Base-by-base conservation (phyloP, 208 protist species). In the Acanthamoeba lenticulata region DNA sequence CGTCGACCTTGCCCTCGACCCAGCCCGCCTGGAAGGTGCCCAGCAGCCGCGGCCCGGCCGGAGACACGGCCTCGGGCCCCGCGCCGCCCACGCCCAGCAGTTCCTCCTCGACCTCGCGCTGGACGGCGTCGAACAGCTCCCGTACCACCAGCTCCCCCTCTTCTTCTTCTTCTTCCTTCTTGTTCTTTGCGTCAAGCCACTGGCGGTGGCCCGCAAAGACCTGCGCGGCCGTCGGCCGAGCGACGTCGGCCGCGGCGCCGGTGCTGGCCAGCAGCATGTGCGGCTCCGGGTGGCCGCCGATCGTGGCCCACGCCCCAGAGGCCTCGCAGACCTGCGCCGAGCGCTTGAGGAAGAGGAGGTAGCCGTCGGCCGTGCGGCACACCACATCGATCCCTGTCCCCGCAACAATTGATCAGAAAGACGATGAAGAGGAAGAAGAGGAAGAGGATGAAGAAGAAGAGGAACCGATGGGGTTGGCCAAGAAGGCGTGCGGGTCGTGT, bases 71-170 rank as follows among this genome's bases (percentile, higher is more conserved):
- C 38, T 21, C 57, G 29, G n/a, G n/a, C n/a, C n/a, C n/a, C n/a
- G n/a, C 62, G 62, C n/a, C 62, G 7, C 40, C n/a, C 19, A 81
- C 19, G 34, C 72, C 72, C 72, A 81, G 72, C 72, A n/a, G n/a
- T n/a, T 81, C 72, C n/a, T 81, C 72, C 40, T 81, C 72, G 5
- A 81, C 72, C 42, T 81, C 72, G 24, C 72, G 72, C 72, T 47
- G 72, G 15, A 38, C 72, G 27, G 72, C 72, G 5, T 81, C 72
- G 38, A 81, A 81, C 5, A 81, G 19, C 40, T 81, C 72, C 72
- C 40, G 11, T 19, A 81, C 72, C 38, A 81, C 40, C 17, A 81
- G 72, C 32, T 19, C 32, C 5, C 72, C 72, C 11, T 47, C 42
- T 29, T 47, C 15, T 1, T 44, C 42, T 5, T 6, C 32, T 5